Evolutionary conservation across 352 stramenopile species (phyloP).

Genomic region (Phytophthora ramorum): DNA sequence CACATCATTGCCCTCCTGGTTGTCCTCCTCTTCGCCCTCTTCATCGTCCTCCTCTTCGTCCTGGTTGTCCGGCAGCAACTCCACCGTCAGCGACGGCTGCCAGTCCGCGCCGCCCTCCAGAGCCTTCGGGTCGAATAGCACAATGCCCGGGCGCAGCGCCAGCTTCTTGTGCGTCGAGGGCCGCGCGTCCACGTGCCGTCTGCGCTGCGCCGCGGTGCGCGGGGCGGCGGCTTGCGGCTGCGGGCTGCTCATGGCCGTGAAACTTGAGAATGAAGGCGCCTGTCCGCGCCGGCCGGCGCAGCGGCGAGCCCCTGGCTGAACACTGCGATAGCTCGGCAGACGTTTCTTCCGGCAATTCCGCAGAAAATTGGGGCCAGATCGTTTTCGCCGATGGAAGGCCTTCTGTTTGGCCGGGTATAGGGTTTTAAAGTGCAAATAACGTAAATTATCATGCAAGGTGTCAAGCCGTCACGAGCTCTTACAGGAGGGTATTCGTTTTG

Average conservation of each 20-base stretch:
- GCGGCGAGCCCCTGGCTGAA: not conserved
- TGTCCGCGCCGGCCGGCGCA: slow-evolving; percentile 15
- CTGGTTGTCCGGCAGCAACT: slow-evolving; percentile 35
- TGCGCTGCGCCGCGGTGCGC: not conserved
- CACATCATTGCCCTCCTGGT: slow-evolving; percentile 27
- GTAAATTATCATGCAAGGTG: not conserved
- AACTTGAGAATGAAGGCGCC: slow-evolving; percentile 40
- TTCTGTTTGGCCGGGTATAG: slow-evolving; percentile 3
- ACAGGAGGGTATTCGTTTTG: slow-evolving; percentile 6
- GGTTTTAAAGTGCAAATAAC: not conserved
- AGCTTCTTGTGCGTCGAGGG: slow-evolving; percentile 24
- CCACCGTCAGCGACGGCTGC: slow-evolving; percentile 25
- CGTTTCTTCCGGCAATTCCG: slow-evolving; percentile 26
- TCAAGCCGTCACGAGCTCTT: not conserved
- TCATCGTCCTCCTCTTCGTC: slow-evolving; percentile 23
- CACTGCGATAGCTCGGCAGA: slow-evolving; percentile 9
- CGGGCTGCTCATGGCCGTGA: slow-evolving; percentile 26
- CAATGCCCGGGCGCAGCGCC: slow-evolving; percentile 40
- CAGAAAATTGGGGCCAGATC: slow-evolving; percentile 32
- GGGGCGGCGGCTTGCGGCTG: not conserved
- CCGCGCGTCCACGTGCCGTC: slow-evolving; percentile 16
- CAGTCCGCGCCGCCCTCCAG: slow-evolving; percentile 31
- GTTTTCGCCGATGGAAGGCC: not conserved
- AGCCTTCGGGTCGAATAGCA: slow-evolving; percentile 65
- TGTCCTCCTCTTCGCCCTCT: slow-evolving; percentile 29